Percentiles rank a stretch among this genome's conserved stretches.
Evolutionary conservation across 768 basidiomycete genomes (phyloP).

Genomic region (Amanita pseudoporphyria): DNA sequence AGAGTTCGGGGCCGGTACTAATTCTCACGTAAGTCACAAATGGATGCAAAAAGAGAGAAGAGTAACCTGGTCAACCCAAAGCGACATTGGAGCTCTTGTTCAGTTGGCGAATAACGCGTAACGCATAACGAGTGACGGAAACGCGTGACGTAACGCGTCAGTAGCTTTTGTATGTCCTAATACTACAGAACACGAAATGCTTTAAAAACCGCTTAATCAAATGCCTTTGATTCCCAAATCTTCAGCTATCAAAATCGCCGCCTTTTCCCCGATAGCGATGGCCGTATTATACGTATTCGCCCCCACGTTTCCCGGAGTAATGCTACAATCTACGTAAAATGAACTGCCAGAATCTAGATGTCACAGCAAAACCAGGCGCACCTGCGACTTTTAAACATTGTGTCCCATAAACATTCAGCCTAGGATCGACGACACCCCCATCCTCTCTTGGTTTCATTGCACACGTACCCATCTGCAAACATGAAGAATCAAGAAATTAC

Average conservation of each 20-base stretch:
- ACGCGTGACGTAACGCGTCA: slow-evolving; percentile 13
- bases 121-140: no score
- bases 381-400: slow-evolving; percentile 51
- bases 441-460: slow-evolving; percentile 53
- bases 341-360: background rate
- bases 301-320: slow-evolving; percentile 29
- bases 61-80: slow-evolving; percentile 58
- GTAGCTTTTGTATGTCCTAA: background rate
- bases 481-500: background rate
- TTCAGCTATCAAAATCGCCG: slow-evolving; percentile 47
- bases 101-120: no score
- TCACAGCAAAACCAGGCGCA: slow-evolving; percentile 9
- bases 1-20: slow-evolving; percentile 83
- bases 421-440: slow-evolving; percentile 53
- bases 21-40: slow-evolving; percentile 2
- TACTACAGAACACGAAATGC: background rate
- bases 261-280: slow-evolving; percentile 50
- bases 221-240: slow-evolving; percentile 28
- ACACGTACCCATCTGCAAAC: slow-evolving; percentile 47
- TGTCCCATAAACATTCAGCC: slow-evolving; percentile 56
- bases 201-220: slow-evolving; percentile 3
- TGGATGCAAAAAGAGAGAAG: background rate
- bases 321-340: slow-evolving; percentile 25
- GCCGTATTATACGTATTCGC: slow-evolving; percentile 35
- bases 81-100: no score